These are phyloP conservation scores for Fusarium hostae DNA, from an alignment of 2,329 filamentous ascomycete genomes.

Conservation along the genomic window DNA sequence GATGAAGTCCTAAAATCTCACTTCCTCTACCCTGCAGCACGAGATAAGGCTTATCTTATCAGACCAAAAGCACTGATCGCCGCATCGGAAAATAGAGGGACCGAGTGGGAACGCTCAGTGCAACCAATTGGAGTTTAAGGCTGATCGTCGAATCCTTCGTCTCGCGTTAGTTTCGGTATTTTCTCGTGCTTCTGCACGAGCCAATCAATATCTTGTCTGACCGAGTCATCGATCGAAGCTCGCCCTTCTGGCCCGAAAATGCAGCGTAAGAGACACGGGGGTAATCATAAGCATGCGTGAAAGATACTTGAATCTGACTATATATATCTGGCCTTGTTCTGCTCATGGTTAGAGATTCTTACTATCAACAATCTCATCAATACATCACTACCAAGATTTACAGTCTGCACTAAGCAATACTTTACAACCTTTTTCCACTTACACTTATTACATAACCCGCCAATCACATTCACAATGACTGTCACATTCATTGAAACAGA, in stretches of 20 bases:
- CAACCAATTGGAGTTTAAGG: neutral
- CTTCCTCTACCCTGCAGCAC: neutral
- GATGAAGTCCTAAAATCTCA: neutral
- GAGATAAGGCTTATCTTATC: neutral
- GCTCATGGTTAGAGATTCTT: fast-evolving
- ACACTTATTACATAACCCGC: neutral
- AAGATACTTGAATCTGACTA: neutral
- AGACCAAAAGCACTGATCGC: fast-evolving
- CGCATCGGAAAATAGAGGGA: neutral
- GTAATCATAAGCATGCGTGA: neutral
- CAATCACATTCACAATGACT: slow-evolving; percentile 3
- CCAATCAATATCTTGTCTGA: neutral
- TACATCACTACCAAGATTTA: fast-evolving
- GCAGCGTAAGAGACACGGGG: neutral
- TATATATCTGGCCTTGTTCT: neutral
- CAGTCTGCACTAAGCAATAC: neutral
- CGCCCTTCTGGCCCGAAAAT: neutral
- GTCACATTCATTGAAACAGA: slow-evolving; percentile 28
- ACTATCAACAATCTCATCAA: neutral
- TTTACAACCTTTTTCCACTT: neutral
- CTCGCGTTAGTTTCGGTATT: slow-evolving; percentile 19
- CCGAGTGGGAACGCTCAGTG: neutral
- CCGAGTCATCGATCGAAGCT: neutral
- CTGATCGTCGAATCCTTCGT: fast-evolving
- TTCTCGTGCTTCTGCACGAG: slow-evolving; percentile 11